Evolutionary conservation across 1,284 basidiomycete species (phyloP), one percentile per base, ranked within the genome.

Genomic region (Rhodofomes roseus): DNA sequence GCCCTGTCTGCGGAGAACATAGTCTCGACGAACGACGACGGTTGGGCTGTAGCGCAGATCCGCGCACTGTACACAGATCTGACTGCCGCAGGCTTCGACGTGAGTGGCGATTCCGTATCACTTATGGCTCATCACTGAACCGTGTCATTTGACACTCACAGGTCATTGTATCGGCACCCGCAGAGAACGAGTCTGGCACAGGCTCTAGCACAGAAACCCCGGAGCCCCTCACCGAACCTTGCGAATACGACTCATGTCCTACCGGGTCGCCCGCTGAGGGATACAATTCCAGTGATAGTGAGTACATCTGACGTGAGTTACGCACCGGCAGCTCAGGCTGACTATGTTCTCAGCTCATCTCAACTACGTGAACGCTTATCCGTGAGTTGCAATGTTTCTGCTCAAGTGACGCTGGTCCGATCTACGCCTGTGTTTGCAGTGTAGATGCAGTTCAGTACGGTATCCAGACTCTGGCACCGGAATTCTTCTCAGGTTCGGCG

Each of bases 1-100:
- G 46, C 46, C 5, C 27, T 23, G 12, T 39, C 25, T n/a, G 29
- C 58, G 4, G 59, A 57, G 12, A 71, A 70, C 27, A 67, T 73
- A 52, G 43, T 73, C 46, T 59, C 72, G 11, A 76, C 77, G 23
- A 81, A 82, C 58, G 80, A 81, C 61, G 80, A 82, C 63, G 80
- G 81, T 4, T 83, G 81, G 81, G 81, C 81, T 0, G 75, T 76
- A 2, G 79, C 81, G 7, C 77, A 79, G 60, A 76, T 82, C 58
- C 76, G 80, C 39, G 77, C 77, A 2, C 74, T 80, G 58, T 76
- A 75, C 59, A 65, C 70, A 18, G 76, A 79, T 0, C 69, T 82
- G 41, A 69, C 70, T 31, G 66, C 66, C 5, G 75, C 73, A 27
- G 79, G 77, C 25, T 79, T 74, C 60, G 63, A 79, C 44, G 80